phyloP scores from a whole-genome alignment of 495 filamentous ascomycete species.

The Articulospora tetracladia region DNA sequence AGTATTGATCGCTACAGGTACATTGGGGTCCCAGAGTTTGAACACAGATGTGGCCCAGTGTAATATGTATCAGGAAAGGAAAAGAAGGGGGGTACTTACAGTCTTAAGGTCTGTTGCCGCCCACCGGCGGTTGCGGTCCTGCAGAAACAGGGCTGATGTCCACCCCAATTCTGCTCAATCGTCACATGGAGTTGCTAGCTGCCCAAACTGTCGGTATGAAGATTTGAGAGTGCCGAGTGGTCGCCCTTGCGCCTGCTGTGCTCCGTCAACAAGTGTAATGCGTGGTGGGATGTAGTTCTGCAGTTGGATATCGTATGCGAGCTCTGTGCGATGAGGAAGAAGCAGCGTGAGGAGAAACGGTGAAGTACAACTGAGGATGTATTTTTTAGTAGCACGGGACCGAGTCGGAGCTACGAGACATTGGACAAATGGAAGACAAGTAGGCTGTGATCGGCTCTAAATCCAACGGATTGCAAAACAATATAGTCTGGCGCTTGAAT shows the following conservation, averaged over 20 bases:
- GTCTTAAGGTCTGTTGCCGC: conserved; percentile 20
- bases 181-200: conserved; percentile 26
- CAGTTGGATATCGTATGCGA: not conserved
- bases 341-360: conserved; percentile 11
- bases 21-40: conserved; percentile 11
- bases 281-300: conserved; percentile 6
- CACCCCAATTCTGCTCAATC: conserved; percentile 25
- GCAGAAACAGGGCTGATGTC: conserved; percentile 28
- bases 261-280: conserved; percentile 8
- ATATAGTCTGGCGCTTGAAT: conserved; percentile 23
- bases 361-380: conserved; percentile 22
- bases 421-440: conserved; percentile 6
- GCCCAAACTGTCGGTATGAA: conserved; percentile 13
- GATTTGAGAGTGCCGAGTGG: conserved; percentile 7
- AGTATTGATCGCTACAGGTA: conserved; percentile 10
- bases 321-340: conserved; percentile 5
- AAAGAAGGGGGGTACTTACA: conserved; percentile 18
- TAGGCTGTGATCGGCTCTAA: conserved; percentile 19
- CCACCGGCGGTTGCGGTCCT: conserved; percentile 24
- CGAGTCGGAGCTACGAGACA: conserved; percentile 21
- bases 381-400: conserved; percentile 24
- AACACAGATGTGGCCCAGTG: not conserved
- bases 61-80: conserved; percentile 2
- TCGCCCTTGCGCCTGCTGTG: not conserved
- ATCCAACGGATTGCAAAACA: conserved; percentile 14